Conservation (phyloP, 1,284 basidiomycete genomes). For the Ceratobasidium sp. region DNA sequence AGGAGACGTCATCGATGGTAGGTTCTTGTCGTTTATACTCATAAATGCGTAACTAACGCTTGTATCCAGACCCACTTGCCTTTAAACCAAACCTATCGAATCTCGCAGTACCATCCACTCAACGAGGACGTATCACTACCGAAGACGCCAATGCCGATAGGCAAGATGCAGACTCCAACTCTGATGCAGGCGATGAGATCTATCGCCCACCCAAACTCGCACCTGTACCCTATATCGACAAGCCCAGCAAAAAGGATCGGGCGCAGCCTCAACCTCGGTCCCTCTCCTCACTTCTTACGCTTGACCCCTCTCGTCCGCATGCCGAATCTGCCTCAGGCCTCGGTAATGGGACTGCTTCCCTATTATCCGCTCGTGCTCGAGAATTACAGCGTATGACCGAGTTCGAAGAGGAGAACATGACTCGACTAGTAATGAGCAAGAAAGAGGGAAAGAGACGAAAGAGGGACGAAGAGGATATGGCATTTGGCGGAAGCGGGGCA, state of each 20-base stretch:
- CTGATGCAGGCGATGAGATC: conserved; percentile 61
- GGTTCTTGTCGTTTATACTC: conserved; percentile 7
- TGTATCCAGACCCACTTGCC: conserved; percentile 51
- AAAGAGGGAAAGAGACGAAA: conserved; percentile 81
- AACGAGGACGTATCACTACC: conserved; percentile 41
- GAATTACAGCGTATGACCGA: conserved; percentile 85
- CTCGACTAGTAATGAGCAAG: conserved; percentile 91
- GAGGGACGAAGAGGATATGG: conserved; percentile 91
- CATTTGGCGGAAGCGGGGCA: conserved; percentile 75
- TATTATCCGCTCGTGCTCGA: conserved; percentile 74
- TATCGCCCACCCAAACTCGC: conserved; percentile 94
- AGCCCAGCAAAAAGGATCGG: conserved; percentile 62
- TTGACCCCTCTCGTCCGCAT: conserved; percentile 71
- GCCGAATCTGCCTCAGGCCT: conserved; percentile 83
- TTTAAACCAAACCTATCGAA: conserved; percentile 67
- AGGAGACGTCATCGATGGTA: conserved; percentile 72
- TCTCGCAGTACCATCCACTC: conserved; percentile 56
- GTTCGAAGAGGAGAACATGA: conserved; percentile 98
- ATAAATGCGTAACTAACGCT: conserved; percentile 26
- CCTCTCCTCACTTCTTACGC: conserved; percentile 70
- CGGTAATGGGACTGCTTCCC: conserved; percentile 61
- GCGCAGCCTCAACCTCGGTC: conserved; percentile 71
- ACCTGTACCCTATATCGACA: conserved; percentile 88
- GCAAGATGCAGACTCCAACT: conserved; percentile 45
- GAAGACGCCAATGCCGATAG: conserved; percentile 54